A percentile compares a stretch with the other conserved stretches of the same genome.
phyloP scores from a whole-genome alignment of 192 early-diverging fungal species.

The Geosiphon pyriformis region DNA sequence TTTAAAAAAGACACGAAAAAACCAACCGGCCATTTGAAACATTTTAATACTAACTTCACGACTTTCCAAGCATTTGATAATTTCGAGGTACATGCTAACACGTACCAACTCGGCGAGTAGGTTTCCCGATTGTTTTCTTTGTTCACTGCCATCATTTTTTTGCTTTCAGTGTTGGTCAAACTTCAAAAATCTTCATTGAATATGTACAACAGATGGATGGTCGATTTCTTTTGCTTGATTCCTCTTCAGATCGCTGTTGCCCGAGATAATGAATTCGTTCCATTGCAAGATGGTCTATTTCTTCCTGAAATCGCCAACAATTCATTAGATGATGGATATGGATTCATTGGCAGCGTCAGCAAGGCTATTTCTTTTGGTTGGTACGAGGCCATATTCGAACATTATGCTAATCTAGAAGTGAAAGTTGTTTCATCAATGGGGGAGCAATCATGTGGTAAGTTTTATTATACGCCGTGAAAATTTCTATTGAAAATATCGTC shows the following conservation, averaged over 20 bases:
- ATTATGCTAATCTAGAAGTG: conserved; percentile 16
- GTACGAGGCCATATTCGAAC: conserved; percentile 22
- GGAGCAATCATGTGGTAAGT: conserved; percentile 24
- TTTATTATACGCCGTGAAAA: too few species aligned
- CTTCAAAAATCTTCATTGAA: neutral
- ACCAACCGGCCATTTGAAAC: conserved; percentile 5
- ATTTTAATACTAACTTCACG: neutral
- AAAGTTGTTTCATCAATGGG: conserved; percentile 27
- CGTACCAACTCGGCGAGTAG: conserved; percentile 13
- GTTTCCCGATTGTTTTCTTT: too few species aligned
- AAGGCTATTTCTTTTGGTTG: conserved; percentile 24
- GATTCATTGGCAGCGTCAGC: conserved; percentile 13
- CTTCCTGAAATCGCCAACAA: neutral
- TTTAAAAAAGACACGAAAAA: conserved; percentile 18
- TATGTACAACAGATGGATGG: conserved; percentile 2
- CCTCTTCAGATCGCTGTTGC: conserved; percentile 22
- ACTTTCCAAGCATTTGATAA: neutral
- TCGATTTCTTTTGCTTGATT: conserved; percentile 13
- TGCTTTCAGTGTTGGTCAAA: neutral
- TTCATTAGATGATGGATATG: conserved; percentile 3
- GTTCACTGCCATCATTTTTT: too few species aligned
- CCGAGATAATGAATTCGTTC: conserved; percentile 19
- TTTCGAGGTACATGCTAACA: neutral
- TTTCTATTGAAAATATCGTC: too few species aligned
- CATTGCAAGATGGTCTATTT: conserved; percentile 16